Conservation (phyloP, 2,329 filamentous ascomycete species). For the Elsinoe necatrix region DNA sequence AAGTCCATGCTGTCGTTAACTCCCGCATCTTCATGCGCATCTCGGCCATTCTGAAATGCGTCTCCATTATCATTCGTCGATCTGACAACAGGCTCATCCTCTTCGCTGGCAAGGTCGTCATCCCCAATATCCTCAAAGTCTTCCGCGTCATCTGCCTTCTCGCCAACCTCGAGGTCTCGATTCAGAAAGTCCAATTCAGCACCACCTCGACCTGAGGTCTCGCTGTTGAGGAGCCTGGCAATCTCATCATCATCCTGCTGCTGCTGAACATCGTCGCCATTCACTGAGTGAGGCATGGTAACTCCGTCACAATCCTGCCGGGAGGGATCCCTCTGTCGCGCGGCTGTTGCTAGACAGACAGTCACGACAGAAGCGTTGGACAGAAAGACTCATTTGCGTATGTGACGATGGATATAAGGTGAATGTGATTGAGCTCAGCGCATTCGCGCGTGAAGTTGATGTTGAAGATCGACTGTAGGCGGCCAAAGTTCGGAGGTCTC, state of each 20-base stretch:
- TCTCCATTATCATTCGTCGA: background rate
- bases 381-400: background rate
- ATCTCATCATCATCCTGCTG: conserved; percentile 26
- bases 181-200: conserved; percentile 24
- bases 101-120: conserved; percentile 79
- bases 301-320: background rate
- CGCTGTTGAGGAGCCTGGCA: conserved; percentile 24
- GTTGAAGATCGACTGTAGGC: background rate
- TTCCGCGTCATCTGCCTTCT: conserved; percentile 86
- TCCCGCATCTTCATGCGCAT: conserved; percentile 42
- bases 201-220: conserved; percentile 21
- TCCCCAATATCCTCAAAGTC: conserved; percentile 90
- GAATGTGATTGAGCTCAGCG: background rate
- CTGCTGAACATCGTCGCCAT: conserved; percentile 21
- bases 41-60: conserved; percentile 23
- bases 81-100: conserved; percentile 36
- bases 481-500: background rate
- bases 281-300: conserved; percentile 33
- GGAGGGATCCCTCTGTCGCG: background rate
- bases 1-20: conserved; percentile 46
- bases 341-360: background rate
- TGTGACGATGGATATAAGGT: no score
- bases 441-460: background rate
- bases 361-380: background rate
- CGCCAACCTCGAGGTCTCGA: conserved; percentile 41